phyloP scores from a whole-genome alignment of 129 eudicot species.

The Artemisia annua region DNA sequence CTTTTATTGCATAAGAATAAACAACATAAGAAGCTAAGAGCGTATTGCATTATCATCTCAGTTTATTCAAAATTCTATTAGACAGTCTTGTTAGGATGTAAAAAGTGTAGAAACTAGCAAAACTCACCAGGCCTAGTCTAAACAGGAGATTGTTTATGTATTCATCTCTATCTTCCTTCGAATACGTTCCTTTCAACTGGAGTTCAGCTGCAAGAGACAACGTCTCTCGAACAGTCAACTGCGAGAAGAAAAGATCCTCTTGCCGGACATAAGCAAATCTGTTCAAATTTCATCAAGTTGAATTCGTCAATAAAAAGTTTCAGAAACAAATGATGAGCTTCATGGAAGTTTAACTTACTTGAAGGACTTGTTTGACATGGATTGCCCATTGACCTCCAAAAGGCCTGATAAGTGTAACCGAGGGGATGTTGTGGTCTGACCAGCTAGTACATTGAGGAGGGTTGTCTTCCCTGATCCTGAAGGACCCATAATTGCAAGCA shows the following conservation, averaged over 20 bases:
- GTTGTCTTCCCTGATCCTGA: conserved; percentile 99
- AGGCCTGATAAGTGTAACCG: conserved; percentile 78
- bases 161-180: conserved; percentile 80
- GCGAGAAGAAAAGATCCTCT: conserved; percentile 97
- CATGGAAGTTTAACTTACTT: conserved; percentile 49
- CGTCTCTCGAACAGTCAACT: conserved; percentile 97
- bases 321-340: background rate
- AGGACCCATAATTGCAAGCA: conserved; percentile 99
- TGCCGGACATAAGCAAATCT: conserved; percentile 95
- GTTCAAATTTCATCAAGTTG: conserved; percentile 14
- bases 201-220: conserved; percentile 98
- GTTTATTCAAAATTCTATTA: conserved; percentile 2
- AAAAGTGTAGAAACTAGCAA: conserved; percentile 17
- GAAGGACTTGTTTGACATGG: conserved; percentile 57
- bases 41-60: background rate
- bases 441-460: conserved; percentile 84
- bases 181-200: conserved; percentile 74
- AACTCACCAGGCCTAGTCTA: conserved; percentile 88
- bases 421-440: conserved; percentile 76
- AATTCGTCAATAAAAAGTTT: background rate
- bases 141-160: conserved; percentile 74
- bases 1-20: conserved; percentile 42
- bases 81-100: background rate
- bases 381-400: conserved; percentile 84
- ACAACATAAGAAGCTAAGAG: background rate